A percentile compares a stretch with the other conserved stretches of the same genome.
Conservation (phyloP, 805 yeast species). For the Candida sonorensis region DNA sequence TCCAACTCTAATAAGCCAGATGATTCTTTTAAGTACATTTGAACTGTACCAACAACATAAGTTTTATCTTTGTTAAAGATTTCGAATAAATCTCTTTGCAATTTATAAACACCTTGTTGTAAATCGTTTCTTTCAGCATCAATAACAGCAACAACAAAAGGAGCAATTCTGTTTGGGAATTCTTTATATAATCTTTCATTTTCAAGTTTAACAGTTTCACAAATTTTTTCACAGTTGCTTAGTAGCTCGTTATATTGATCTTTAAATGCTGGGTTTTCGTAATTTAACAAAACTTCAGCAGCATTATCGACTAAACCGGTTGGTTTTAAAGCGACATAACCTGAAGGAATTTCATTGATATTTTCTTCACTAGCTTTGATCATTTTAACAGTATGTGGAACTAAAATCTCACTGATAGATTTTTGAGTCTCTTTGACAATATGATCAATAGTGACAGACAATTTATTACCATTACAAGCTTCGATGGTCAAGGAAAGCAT, state of each 20-base stretch:
- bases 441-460: conserved; percentile 38
- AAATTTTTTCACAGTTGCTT: conserved; percentile 56
- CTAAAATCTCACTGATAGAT: conserved; percentile 61
- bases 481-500: conserved; percentile 93
- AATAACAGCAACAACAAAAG: conserved; percentile 69
- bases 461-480: conserved; percentile 75
- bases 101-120: conserved; percentile 86
- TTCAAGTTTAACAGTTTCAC: conserved; percentile 47
- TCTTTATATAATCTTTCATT: conserved; percentile 41
- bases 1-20: conserved; percentile 55
- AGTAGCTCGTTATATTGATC: conserved; percentile 52
- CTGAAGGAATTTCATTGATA: conserved; percentile 74
- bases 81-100: conserved; percentile 74
- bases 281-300: conserved; percentile 61
- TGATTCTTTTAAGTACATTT: conserved; percentile 80
- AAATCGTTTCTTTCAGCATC: conserved; percentile 90
- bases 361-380: conserved; percentile 38
- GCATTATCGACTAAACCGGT: conserved; percentile 82
- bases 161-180: conserved; percentile 62
- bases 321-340: conserved; percentile 90
- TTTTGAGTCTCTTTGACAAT: conserved; percentile 58
- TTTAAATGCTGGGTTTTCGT: conserved; percentile 42
- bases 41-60: conserved; percentile 85
- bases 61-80: conserved; percentile 63
- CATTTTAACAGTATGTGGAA: conserved; percentile 63